These are phyloP conservation scores for Albophoma yamanashiensis DNA, from an alignment of 2,329 filamentous ascomycete species.

Conservation along the genomic window DNA sequence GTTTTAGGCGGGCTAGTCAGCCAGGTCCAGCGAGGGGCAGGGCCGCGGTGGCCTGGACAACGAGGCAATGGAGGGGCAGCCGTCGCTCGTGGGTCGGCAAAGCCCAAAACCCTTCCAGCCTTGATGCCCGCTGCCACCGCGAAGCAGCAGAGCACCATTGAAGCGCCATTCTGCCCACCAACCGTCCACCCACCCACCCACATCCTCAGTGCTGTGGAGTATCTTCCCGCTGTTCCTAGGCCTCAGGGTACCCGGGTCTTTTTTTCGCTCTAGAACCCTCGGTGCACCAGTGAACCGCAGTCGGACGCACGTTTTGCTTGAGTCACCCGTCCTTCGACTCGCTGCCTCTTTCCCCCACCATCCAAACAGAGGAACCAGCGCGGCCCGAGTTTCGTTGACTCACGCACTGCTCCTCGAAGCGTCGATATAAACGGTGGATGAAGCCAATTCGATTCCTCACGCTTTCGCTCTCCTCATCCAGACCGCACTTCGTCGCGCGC, in stretches of 20 bases:
- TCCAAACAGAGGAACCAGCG: constrained; percentile 6
- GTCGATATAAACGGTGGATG: constrained; percentile 13
- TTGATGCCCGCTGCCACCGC: background rate
- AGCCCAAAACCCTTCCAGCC: background rate
- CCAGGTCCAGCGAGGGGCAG: background rate
- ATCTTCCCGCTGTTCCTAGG: background rate
- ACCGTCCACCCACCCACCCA: background rate
- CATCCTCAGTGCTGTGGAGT: background rate
- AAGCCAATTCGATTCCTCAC: constrained; percentile 12
- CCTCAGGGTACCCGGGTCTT: background rate
- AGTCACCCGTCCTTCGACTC: constrained; percentile 2
- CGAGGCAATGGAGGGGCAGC: background rate
- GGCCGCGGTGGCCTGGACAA: background rate
- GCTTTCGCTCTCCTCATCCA: constrained; percentile 3
- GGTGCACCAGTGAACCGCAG: background rate
- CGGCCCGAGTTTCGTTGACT: constrained; percentile 14
- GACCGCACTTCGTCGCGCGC: constrained; percentile 3
- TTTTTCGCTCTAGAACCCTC: background rate
- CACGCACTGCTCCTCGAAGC: constrained; percentile 11
- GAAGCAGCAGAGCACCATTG: background rate
- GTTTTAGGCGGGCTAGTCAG: background rate
- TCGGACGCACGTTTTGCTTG: background rate
- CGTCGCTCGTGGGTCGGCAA: background rate
- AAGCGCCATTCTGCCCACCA: background rate
- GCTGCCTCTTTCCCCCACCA: constrained; percentile 1